These are phyloP conservation scores for Colletotrichum sp. DNA, from an alignment of 2,329 filamentous ascomycete genomes.

Conservation along the genomic window DNA sequence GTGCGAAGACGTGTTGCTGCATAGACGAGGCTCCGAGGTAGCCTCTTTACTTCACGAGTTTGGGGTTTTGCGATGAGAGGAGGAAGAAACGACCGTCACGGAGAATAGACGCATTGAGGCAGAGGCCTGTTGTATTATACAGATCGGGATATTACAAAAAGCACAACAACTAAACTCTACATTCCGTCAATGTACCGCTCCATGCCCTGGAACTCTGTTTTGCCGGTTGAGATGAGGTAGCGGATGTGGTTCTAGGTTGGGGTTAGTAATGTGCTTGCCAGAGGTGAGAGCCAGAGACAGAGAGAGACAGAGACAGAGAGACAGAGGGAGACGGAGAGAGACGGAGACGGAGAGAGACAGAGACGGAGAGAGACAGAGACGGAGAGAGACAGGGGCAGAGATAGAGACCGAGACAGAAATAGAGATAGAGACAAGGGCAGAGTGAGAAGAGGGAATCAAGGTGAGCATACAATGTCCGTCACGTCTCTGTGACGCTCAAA, in stretches of 20 bases:
- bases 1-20: not conserved
- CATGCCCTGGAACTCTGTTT: slow-evolving; percentile 70
- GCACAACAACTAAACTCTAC: slow-evolving; percentile 26
- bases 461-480: slow-evolving; percentile 53
- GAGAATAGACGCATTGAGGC: not conserved
- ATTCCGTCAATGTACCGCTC: slow-evolving; percentile 59
- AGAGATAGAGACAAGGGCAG: not conserved
- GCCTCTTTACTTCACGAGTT: not conserved
- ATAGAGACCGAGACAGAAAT: not conserved
- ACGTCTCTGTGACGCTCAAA: slow-evolving; percentile 64
- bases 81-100: not conserved
- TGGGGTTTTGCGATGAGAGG: not conserved
- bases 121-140: slow-evolving; percentile 2
- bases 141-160: not conserved
- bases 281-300: not conserved
- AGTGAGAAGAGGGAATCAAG: not conserved
- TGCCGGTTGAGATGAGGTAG: slow-evolving; percentile 68
- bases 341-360: too few relatives aligned
- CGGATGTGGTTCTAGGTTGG: slow-evolving; percentile 58
- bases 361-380: too few relatives aligned
- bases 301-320: too few relatives aligned
- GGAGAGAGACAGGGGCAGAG: too few relatives aligned
- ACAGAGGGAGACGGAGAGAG: slow-evolving; percentile 23
- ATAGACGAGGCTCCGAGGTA: not conserved
- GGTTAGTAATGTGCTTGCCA: not conserved